Percentiles rank a stretch among this genome's conserved stretches.
These are phyloP conservation scores for Fraxinus sp. DNA, from an alignment of 305 asterid genomes.

Conservation along the genomic window DNA sequence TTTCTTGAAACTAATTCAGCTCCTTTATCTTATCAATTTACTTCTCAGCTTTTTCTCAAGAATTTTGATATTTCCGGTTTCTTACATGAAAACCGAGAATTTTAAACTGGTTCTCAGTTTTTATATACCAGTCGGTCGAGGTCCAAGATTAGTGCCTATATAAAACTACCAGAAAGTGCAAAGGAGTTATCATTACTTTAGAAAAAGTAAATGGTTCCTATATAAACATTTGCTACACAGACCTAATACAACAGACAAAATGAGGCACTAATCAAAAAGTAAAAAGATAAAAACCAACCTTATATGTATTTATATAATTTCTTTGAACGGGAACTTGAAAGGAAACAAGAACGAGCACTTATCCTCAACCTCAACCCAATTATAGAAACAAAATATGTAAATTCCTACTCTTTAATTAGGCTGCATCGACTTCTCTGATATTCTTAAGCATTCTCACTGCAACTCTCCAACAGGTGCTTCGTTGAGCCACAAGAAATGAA, in stretches of 20 bases:
- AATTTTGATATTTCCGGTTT: neutral
- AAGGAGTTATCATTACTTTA: neutral
- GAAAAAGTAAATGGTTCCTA: neutral
- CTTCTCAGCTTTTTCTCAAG: neutral
- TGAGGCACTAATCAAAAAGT: neutral
- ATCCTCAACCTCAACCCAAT: neutral
- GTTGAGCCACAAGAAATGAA: constrained; percentile 94
- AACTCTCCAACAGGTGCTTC: constrained; percentile 99
- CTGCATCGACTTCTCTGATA: neutral
- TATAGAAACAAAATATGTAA: neutral
- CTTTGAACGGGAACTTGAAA: neutral
- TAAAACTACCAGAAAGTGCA: neutral
- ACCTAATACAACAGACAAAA: neutral
- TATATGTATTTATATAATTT: neutral
- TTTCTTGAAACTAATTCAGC: no score
- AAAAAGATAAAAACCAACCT: neutral
- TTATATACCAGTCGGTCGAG: neutral
- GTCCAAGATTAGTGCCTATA: neutral
- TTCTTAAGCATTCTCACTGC: constrained; percentile 38
- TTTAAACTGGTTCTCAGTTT: neutral
- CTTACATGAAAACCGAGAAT: neutral
- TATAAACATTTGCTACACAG: neutral
- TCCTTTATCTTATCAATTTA: no score
- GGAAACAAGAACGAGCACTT: neutral
- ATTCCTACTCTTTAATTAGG: neutral